Evolutionary conservation across 495 filamentous ascomycete species (phyloP).

Genomic region (Umbilicaria muhlenbergii): DNA sequence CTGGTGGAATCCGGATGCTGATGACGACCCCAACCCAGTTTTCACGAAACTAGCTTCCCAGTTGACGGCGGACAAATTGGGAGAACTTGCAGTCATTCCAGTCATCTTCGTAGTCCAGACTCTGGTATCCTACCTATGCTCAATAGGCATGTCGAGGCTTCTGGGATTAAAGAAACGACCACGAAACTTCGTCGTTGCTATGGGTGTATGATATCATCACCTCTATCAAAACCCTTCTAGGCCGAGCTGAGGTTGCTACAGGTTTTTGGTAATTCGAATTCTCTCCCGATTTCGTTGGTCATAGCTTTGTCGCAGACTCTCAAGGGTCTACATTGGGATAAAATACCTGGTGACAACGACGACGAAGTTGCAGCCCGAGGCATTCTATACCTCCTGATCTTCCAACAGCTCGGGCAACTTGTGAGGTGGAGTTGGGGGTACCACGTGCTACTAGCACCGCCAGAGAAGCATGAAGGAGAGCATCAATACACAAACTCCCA

Average conservation of each 20-base stretch:
- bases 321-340: conserved; percentile 84
- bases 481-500: conserved; percentile 26
- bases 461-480: conserved; percentile 49
- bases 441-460: conserved; percentile 73
- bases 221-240: neutral
- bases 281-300: conserved; percentile 89
- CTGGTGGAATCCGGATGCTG: neutral
- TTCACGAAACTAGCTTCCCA: conserved; percentile 97
- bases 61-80: conserved; percentile 74
- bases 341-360: conserved; percentile 79
- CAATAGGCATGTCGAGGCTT: conserved; percentile 48
- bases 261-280: conserved; percentile 97
- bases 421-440: conserved; percentile 98
- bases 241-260: conserved; percentile 14
- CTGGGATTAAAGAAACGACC: conserved; percentile 72
- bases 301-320: conserved; percentile 86
- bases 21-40: conserved; percentile 34
- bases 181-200: conserved; percentile 86
- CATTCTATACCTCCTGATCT: conserved; percentile 90
- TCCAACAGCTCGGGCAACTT: conserved; percentile 92
- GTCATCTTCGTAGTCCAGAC: conserved; percentile 85
- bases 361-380: conserved; percentile 87
- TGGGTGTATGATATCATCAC: conserved; percentile 48
- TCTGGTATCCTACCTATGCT: conserved; percentile 62
- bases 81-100: conserved; percentile 83